Conservation (phyloP, 1,284 basidiomycete species). For the Sanghuangporus weigelae region DNA sequence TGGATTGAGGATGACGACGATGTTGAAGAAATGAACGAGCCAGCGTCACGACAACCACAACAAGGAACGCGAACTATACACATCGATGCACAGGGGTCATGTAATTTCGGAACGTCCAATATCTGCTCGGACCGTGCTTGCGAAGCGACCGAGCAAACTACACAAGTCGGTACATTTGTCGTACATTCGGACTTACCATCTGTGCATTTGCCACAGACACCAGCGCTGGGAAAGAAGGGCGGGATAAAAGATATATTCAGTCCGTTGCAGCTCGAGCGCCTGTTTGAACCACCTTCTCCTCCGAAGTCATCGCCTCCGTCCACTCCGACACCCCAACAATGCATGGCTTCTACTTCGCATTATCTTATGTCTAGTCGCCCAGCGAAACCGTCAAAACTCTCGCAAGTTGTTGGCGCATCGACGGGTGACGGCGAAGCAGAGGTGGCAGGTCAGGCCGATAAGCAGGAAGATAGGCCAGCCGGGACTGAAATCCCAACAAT, state of each 20-base stretch:
- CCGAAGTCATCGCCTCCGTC: conserved; percentile 31
- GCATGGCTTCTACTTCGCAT: conserved; percentile 20
- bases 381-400: conserved; percentile 13
- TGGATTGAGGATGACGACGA: conserved; percentile 51
- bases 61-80: conserved; percentile 25
- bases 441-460: conserved; percentile 6
- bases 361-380: conserved; percentile 6
- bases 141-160: conserved; percentile 7
- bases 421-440: conserved; percentile 7
- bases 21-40: background rate
- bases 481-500: conserved; percentile 31
- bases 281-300: conserved; percentile 89
- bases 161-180: conserved; percentile 55
- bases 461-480: conserved; percentile 24
- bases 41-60: background rate
- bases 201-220: conserved; percentile 56
- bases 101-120: conserved; percentile 22
- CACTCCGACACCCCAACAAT: conserved; percentile 22
- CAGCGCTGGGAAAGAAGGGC: conserved; percentile 44
- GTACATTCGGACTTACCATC: conserved; percentile 66
- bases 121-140: conserved; percentile 27
- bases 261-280: conserved; percentile 75
- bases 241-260: conserved; percentile 79
- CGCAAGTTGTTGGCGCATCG: conserved; percentile 25
- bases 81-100: conserved; percentile 7